Evolutionary conservation across 139 green algal genomes (phyloP).

Genomic region (Micromonas commoda): DNA sequence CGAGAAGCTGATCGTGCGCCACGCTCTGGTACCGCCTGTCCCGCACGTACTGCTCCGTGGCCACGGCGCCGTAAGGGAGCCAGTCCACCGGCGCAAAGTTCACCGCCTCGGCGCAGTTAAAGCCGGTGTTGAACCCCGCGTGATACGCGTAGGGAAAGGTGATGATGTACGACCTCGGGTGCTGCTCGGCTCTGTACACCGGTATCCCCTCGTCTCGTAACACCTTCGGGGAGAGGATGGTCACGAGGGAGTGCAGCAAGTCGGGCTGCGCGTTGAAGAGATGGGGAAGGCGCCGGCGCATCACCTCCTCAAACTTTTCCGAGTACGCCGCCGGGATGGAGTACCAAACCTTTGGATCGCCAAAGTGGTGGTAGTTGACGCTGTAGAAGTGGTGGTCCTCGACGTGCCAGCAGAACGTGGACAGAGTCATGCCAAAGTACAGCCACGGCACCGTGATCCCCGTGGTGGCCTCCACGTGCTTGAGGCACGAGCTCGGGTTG

Average conservation of each 20-base stretch:
- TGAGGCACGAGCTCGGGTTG: constrained; percentile 47
- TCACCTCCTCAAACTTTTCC: constrained; percentile 21
- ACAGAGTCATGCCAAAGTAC: constrained; percentile 64
- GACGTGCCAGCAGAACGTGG: constrained; percentile 72
- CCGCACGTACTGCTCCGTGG: constrained; percentile 22
- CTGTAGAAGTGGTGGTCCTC: constrained; percentile 89
- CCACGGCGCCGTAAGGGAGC: constrained; percentile 43
- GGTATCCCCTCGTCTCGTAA: constrained; percentile 43
- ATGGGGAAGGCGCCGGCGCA: constrained; percentile 16
- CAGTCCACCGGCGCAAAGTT: constrained; percentile 77
- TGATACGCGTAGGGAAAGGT: constrained; percentile 87
- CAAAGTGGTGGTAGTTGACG: constrained; percentile 83
- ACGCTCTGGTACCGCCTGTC: constrained; percentile 21
- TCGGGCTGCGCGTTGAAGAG: constrained; percentile 16
- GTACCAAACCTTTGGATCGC: constrained; percentile 30
- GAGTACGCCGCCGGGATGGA: constrained; percentile 13
- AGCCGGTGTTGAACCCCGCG: constrained; percentile 70
- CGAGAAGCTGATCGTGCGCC: constrained; percentile 19
- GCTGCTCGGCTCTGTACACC: constrained; percentile 54
- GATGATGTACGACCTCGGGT: constrained; percentile 70
- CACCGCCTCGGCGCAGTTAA: constrained; percentile 74
- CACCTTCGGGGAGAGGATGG: constrained; percentile 25
- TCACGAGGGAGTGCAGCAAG: constrained; percentile 18
- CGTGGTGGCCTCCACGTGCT: constrained; percentile 51
- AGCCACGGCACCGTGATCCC: constrained; percentile 76